Conservation (phyloP, 139 green algal species). For the Micractinium sp. region DNA sequence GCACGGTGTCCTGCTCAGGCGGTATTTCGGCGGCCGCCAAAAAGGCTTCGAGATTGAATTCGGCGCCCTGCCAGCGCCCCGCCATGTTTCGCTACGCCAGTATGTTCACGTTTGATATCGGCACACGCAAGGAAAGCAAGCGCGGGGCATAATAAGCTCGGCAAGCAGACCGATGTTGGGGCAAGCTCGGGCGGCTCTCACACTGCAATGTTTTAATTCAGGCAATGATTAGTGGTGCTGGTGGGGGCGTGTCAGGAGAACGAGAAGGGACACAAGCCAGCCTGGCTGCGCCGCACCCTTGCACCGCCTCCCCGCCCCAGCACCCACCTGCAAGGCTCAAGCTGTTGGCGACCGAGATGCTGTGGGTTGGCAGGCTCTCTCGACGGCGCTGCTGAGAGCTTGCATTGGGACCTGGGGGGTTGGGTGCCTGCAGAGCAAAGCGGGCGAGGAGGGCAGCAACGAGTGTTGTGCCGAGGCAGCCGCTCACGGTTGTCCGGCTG, state of each 20-base stretch:
- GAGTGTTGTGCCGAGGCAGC: background rate
- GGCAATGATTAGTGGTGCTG: too few relatives aligned
- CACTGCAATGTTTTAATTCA: too few relatives aligned
- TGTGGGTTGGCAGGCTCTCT: background rate
- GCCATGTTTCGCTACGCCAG: background rate
- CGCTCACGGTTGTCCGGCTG: too few relatives aligned
- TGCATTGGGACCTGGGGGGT: background rate
- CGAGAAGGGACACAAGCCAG: background rate
- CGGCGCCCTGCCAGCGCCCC: background rate
- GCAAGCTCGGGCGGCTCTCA: background rate
- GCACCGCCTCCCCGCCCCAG: too few relatives aligned
- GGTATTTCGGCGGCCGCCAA: background rate
- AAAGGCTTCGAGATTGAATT: background rate
- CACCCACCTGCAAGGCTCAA: slow-evolving; percentile 13
- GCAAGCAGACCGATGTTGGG: background rate
- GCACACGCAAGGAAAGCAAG: background rate
- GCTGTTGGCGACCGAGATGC: slow-evolving; percentile 7
- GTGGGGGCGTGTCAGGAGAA: too few relatives aligned
- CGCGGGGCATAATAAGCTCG: background rate
- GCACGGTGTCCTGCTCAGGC: background rate
- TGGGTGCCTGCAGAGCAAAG: background rate
- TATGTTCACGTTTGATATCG: background rate
- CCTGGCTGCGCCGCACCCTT: background rate
- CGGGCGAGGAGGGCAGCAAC: background rate
- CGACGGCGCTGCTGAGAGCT: background rate